A percentile compares a stretch with the other conserved stretches of the same genome.
phyloP scores from a whole-genome alignment of 2,329 filamentous ascomycete species.

The Calycina marina region DNA sequence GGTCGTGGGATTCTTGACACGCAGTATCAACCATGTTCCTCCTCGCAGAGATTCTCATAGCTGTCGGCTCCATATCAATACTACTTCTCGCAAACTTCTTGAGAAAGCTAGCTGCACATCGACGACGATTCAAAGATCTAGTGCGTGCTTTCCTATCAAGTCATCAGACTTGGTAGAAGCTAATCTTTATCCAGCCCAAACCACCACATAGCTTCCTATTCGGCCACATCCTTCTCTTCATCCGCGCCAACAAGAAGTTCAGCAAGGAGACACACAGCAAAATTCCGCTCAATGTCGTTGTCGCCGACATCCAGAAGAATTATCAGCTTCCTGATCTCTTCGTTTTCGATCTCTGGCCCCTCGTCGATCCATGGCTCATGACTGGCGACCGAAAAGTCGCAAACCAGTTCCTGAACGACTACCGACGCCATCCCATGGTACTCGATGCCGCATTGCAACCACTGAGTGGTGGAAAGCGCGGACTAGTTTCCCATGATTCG shows the following conservation, averaged over 20 bases:
- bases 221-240: conserved; percentile 1
- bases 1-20: too few relatives aligned
- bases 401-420: conserved; percentile 2
- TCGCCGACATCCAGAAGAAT: neutral
- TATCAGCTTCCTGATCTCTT: conserved; percentile 1
- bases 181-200: conserved; percentile 1
- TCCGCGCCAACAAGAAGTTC: neutral
- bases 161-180: neutral
- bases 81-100: conserved; percentile 1
- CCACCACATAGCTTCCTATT: conserved; percentile 2
- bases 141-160: neutral
- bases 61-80: neutral
- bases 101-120: conserved; percentile 2
- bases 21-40: neutral
- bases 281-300: neutral
- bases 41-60: neutral
- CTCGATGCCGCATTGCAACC: conserved; percentile 1
- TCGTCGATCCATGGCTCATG: neutral
- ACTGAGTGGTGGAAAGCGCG: conserved; percentile 1
- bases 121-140: conserved; percentile 1
- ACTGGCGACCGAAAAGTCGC: conserved; percentile 1
- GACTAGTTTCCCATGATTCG: conserved; percentile 1
- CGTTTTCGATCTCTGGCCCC: conserved; percentile 1
- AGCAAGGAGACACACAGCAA: neutral
- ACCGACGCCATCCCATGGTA: neutral